Evolutionary conservation across 1,139 yeast genomes (phyloP).

Genomic region (Geotrichum europaeum): DNA sequence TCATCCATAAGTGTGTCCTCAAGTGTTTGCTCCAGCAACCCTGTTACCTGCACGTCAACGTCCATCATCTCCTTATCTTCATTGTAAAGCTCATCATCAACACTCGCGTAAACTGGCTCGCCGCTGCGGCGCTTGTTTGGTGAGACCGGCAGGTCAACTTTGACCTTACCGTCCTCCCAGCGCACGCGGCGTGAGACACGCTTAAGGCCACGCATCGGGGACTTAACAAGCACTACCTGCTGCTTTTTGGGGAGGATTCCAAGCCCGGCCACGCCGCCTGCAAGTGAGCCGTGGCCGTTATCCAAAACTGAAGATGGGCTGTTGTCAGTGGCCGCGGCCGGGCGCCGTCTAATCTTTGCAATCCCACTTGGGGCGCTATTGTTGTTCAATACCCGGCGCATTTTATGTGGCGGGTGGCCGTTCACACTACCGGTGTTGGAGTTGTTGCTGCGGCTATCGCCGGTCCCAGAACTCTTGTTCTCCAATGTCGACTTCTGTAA

Average conservation of each 20-base stretch:
- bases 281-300: background rate
- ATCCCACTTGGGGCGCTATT: background rate
- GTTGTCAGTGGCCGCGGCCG: background rate
- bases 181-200: slow-evolving; percentile 26
- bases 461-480: background rate
- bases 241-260: slow-evolving; percentile 2
- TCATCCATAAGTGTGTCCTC: background rate
- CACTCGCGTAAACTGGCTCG: background rate
- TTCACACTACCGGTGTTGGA: background rate
- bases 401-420: background rate
- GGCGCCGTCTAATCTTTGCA: background rate
- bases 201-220: slow-evolving; percentile 21
- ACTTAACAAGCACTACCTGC: slow-evolving; percentile 17
- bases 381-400: background rate
- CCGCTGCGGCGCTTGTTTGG: background rate
- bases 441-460: background rate
- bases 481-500: background rate
- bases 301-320: background rate
- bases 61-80: background rate
- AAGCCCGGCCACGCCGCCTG: background rate
- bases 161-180: slow-evolving; percentile 23
- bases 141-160: background rate
- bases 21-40: background rate
- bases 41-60: background rate
- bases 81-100: background rate